A percentile compares a stretch with the other conserved stretches of the same genome.
Conservation (phyloP, 805 yeast genomes). For the Myxozyma neotropica region DNA sequence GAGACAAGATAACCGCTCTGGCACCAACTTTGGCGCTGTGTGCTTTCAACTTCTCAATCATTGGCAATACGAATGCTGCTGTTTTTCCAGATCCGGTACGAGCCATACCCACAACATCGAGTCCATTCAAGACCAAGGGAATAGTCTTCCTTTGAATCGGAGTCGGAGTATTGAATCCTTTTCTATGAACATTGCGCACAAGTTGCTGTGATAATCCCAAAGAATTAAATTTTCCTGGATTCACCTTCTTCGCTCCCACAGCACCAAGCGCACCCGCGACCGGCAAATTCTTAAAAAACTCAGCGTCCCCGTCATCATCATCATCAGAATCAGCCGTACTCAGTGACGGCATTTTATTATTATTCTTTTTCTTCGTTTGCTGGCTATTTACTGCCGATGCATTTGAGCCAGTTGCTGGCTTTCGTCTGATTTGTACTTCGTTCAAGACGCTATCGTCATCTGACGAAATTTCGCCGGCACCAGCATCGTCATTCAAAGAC, state of each 20-base stretch:
- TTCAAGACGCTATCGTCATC: constrained; percentile 16
- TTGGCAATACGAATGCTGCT: constrained; percentile 91
- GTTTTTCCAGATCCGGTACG: constrained; percentile 99
- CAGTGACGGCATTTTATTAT: constrained; percentile 28
- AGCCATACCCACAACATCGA: constrained; percentile 99
- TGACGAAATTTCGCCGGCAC: constrained; percentile 11
- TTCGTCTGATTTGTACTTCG: background rate
- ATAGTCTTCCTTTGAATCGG: constrained; percentile 97
- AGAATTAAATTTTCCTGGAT: constrained; percentile 58
- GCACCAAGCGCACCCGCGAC: constrained; percentile 11
- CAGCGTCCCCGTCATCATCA: constrained; percentile 49
- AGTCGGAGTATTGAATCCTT: constrained; percentile 93
- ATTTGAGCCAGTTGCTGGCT: background rate
- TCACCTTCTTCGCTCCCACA: constrained; percentile 42
- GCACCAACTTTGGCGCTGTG: constrained; percentile 84
- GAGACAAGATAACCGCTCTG: constrained; percentile 86
- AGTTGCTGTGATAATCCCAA: constrained; percentile 68
- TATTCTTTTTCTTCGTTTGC: constrained; percentile 34
- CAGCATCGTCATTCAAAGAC: constrained; percentile 4
- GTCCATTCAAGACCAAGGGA: constrained; percentile 79
- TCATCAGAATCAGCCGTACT: constrained; percentile 23
- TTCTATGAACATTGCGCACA: constrained; percentile 68
- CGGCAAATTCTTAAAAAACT: constrained; percentile 42
- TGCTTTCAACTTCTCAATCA: constrained; percentile 78
- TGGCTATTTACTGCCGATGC: background rate